Evolutionary conservation across 495 filamentous ascomycete species (phyloP), one percentile per base, ranked within the genome.

Genomic region (Ramalina peruviana): DNA sequence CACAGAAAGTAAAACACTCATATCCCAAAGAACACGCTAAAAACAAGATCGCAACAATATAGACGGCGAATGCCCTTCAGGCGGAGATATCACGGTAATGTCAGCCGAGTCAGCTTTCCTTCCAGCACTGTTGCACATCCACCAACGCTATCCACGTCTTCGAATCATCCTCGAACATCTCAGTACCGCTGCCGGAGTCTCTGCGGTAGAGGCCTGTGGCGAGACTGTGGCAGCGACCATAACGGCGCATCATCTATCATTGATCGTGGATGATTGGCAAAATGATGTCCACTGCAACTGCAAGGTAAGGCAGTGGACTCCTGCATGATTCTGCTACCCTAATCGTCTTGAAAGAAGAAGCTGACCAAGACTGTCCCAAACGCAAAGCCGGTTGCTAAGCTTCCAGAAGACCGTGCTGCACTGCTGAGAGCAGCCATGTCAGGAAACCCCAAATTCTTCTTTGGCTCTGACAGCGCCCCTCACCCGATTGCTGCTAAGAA

Each of bases 321-420:
- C 19, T 20, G 19, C 19, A 20, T 20, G 19, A 20, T 20, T 20
- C 19, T 20, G 19, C 30, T 13, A 7, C 30, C 30, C 30, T 1
- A 11, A 33, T 33, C 30, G 30, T 10, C 54, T 75, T 83, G 30
- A 13, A 33, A 33, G 12, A 33, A 33, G 7, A 33, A 33, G 30
- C 30, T 33, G 12, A 33, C 12, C 1, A 11, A 11, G 7, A 33
- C 36, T 83, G 4, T 86, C 70, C 79, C 76, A 58, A 93, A 87
- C 72, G 94, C 88, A 74, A 94, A 94, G 66, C 87, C 84, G 12
- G 77, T 85, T 36, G 81, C 85, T 48, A 88, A 88, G 63, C 72
- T 70, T 4, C 81, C 86, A 4, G 72, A 72, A 16, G 89, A 94
- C 60, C 76, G 89, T 7, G 74, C 78, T 15, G 85, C 87, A 6